Percentiles rank a stretch among this genome's conserved stretches.
Conservation (phyloP, 2,329 filamentous ascomycete species). For the Hymenoscyphus fructigenus region DNA sequence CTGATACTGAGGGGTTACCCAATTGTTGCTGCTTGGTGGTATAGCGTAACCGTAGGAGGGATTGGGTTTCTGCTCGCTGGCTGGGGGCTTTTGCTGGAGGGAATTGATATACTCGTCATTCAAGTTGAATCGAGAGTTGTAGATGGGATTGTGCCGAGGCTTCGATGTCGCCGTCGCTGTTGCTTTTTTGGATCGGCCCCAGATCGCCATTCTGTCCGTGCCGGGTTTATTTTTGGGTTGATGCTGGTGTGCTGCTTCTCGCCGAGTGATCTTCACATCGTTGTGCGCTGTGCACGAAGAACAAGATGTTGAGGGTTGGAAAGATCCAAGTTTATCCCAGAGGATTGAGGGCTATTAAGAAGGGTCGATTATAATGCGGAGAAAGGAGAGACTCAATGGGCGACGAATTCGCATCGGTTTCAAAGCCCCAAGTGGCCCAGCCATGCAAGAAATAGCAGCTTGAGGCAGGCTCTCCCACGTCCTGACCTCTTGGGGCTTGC, state of each 20-base stretch:
- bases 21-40: conserved; percentile 12
- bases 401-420: background rate
- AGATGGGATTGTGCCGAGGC: conserved; percentile 9
- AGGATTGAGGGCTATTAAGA: background rate
- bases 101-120: conserved; percentile 10
- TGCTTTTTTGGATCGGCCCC: conserved; percentile 30
- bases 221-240: conserved; percentile 3
- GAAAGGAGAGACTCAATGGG: background rate
- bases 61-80: conserved; percentile 19
- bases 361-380: background rate
- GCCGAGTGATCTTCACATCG: conserved; percentile 7
- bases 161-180: conserved; percentile 16
- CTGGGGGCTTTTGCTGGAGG: conserved; percentile 19
- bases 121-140: conserved; percentile 12
- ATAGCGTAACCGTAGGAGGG: conserved; percentile 13
- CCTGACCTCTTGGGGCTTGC: background rate
- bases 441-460: conserved; percentile 1
- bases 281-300: background rate
- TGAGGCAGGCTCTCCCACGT: conserved; percentile 12
- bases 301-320: background rate
- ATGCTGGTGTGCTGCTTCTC: background rate
- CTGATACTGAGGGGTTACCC: conserved; percentile 18
- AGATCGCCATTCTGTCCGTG: conserved; percentile 32
- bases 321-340: background rate
- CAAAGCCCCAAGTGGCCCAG: conserved; percentile 5